Base-by-base conservation (phyloP, 352 stramenopile genomes). In the Phytopythium sindhum region DNA sequence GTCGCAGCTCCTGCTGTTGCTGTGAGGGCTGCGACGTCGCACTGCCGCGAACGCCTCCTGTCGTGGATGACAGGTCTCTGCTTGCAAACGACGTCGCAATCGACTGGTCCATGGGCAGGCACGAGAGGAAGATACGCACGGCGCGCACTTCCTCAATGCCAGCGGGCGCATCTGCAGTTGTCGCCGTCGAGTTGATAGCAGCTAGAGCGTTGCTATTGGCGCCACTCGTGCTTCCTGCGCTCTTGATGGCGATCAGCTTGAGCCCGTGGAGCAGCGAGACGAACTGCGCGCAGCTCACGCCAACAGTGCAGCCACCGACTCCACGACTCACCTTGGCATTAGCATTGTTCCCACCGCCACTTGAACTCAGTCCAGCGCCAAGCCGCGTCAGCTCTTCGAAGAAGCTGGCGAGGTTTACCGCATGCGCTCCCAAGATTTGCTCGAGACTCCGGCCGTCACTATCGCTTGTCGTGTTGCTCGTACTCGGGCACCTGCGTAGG, bases 41-140 rank as follows among this genome's bases (percentile, higher is more conserved):
- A 26, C 42, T 4, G 0, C 42, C 21, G 42, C 42, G 41, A 31
- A 61, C 37, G 23, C 56, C 59, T n/a, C 77, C 50, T 12, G 19
- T 47, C 8, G 68, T 62, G 24, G 29, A 15, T 15, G 33, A 39
- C 31, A 8, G 31, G 31, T 35, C 31, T 35, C 31, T 35, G 31
- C 31, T 35, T 35, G 31, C 31, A 35, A 8, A 35, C 31, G 31
- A 35, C 2, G 33, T 15, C n/a, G n/a, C n/a, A n/a, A n/a, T 55
- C 10, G 28, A 48, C 53, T 50, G 42, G 42, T 50, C 47, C 62
- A 89, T 63, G 19, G 65, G 67, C 19, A 91, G 67, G 53, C 80
- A 90, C 28, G 76, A 81, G 14, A 88, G 75, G 57, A 90, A 91
- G 35, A 86, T 74, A 0, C 77, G 75, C 54, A 87, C 72, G 9